Conservation (phyloP, 768 basidiomycete species). For the Suillus discolor region DNA sequence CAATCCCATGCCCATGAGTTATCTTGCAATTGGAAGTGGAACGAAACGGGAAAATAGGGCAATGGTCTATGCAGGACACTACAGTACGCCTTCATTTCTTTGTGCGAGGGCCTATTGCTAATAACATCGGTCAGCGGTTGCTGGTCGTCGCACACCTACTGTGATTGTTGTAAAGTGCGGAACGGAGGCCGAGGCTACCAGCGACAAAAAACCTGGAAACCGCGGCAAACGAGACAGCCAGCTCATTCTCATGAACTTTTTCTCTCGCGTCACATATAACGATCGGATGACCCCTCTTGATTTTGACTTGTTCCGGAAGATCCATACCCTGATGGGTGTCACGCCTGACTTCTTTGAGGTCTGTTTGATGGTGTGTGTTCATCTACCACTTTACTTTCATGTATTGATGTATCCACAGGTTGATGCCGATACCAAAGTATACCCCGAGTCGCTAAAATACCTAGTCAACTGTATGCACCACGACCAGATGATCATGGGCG, state of each 20-base stretch:
- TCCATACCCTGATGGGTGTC: constrained; percentile 96
- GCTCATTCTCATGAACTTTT: constrained; percentile 99
- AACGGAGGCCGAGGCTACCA: constrained; percentile 77
- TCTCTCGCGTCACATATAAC: constrained; percentile 98
- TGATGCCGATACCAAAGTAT: constrained; percentile 97
- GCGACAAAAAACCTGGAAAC: constrained; percentile 95
- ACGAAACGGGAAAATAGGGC: constrained; percentile 90
- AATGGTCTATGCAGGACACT: constrained; percentile 99
- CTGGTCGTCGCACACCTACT: constrained; percentile 90
- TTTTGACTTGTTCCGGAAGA: constrained; percentile 97
- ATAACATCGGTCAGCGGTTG: constrained; percentile 52
- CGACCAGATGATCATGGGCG: constrained; percentile 98
- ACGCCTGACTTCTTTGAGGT: constrained; percentile 78
- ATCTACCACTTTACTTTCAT: background rate
- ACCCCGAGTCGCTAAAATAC: constrained; percentile 84
- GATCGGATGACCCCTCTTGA: constrained; percentile 98
- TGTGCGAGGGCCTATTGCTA: constrained; percentile 1
- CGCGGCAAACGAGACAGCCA: constrained; percentile 98
- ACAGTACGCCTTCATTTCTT: constrained; percentile 62
- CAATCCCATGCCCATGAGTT: constrained; percentile 93
- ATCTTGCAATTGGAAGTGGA: constrained; percentile 88
- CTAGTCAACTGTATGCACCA: constrained; percentile 99
- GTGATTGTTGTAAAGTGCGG: constrained; percentile 97
- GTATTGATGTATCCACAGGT: constrained; percentile 58
- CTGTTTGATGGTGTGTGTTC: constrained; percentile 67